phyloP scores from a whole-genome alignment of 495 filamentous ascomycete genomes.

The Aspergillus coremiiformis region DNA sequence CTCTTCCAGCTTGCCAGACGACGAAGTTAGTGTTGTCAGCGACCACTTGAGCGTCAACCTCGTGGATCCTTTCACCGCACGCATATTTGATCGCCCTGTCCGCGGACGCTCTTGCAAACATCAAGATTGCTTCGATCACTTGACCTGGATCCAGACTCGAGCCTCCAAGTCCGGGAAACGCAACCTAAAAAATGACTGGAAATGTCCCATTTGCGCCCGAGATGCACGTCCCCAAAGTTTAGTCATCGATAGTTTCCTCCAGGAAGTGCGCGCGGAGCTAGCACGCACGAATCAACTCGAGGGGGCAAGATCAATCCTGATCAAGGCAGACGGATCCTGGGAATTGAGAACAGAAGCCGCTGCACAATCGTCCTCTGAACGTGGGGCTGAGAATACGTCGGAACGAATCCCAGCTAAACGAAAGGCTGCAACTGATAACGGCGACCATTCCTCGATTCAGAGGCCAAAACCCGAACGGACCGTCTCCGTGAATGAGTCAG shows the following conservation, averaged over 20 bases:
- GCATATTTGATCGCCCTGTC: slow-evolving; percentile 62
- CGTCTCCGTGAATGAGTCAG: not conserved
- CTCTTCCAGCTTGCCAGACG: slow-evolving; percentile 40
- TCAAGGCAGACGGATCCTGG: slow-evolving; percentile 56
- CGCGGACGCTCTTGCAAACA: slow-evolving; percentile 58
- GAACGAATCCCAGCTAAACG: not conserved
- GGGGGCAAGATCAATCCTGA: slow-evolving; percentile 49
- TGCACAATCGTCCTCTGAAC: not conserved
- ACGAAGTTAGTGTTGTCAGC: slow-evolving; percentile 59
- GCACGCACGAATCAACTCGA: slow-evolving; percentile 27
- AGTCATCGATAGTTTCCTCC: slow-evolving; percentile 62
- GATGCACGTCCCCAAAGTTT: slow-evolving; percentile 69
- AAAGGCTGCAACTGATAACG: slow-evolving; percentile 6
- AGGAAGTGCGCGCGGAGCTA: slow-evolving; percentile 46
- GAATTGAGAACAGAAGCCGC: slow-evolving; percentile 28
- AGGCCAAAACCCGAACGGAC: slow-evolving; percentile 11
- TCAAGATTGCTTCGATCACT: slow-evolving; percentile 81
- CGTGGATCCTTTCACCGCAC: slow-evolving; percentile 65
- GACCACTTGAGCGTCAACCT: slow-evolving; percentile 63
- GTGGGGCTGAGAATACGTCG: not conserved
- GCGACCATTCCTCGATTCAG: not conserved
- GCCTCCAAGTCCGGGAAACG: slow-evolving; percentile 40
- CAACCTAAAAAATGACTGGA: slow-evolving; percentile 65
- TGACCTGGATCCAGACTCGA: slow-evolving; percentile 67
- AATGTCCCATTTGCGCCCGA: slow-evolving; percentile 67